Base-by-base conservation (phyloP, 148 eudicot genomes). In the Chenopodium formosanum region DNA sequence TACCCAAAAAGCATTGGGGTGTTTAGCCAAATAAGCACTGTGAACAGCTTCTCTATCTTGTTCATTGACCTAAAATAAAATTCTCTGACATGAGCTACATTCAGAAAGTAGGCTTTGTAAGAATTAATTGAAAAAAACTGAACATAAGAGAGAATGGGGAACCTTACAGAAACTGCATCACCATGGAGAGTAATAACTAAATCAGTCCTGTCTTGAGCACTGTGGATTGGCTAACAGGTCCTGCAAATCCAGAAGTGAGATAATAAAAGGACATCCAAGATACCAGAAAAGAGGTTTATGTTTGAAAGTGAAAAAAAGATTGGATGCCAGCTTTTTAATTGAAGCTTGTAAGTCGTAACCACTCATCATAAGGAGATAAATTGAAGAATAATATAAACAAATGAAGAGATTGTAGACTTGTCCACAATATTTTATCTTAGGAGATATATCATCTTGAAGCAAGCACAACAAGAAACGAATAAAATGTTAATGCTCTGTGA, bases 1-100 rank as follows among this genome's bases (percentile, higher is more conserved):
- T 93, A 95, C 99, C 99, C 98, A 94, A 70, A 94, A 92, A 37
- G 99, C 99, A 84, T 86, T 83, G 34, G 99, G 99, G 85, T 97
- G 99, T 85, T 90, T 92, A 67, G 94, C 92, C 88, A 97, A 88
- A 85, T 94, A 97, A 53, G 90, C 85, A 77, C 86, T 62, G 48
- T 97, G 92, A 65, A 90, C 86, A 80, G 88, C 90, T 76, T 88
- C 94, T 84, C 70, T 84, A 2, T 94, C 92, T 46, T 77, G 84
- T 67, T 87, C 90, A 83, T 93, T 34, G 50, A 94, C 96, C 99
- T 96, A 78, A 44, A 66, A 75, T 37, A 50, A 75, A 60, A 63
- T 75, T 79, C 60, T 37, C 14, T 32, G 47, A 78, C 22, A 77
- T 63, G 31, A 70, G 63, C 34, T 63, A 34, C 27, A 74, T 31